A percentile compares a stretch with the other conserved stretches of the same genome.
Conservation (phyloP, 2,329 filamentous ascomycete species). For the Zymoseptoria ardabiliae region DNA sequence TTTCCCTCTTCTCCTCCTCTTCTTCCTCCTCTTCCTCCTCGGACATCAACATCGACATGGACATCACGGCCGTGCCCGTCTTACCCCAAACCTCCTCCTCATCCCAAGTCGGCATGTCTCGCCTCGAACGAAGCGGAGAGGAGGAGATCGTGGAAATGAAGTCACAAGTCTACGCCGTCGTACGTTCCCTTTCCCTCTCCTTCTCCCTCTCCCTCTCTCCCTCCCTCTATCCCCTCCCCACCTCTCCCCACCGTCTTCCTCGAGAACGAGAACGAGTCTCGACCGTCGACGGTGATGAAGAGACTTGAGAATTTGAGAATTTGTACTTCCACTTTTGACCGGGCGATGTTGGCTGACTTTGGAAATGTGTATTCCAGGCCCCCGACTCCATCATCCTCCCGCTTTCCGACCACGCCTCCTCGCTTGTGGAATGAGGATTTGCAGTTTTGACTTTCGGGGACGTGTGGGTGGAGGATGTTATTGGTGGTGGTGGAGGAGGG, state of each 20-base stretch:
- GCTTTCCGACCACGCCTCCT: constrained; percentile 47
- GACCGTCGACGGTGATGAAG: no score
- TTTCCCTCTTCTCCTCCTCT: constrained; percentile 19
- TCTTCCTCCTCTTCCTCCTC: constrained; percentile 34
- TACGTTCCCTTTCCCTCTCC: no score
- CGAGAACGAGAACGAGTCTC: no score
- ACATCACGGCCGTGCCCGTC: constrained; percentile 23
- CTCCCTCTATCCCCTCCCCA: no score
- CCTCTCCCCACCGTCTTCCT: no score
- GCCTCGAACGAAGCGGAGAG: constrained; percentile 14
- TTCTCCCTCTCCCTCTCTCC: no score
- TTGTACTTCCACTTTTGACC: no score
- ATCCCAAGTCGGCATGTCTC: constrained; percentile 10
- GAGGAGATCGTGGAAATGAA: constrained; percentile 39
- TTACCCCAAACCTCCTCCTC: constrained; percentile 17
- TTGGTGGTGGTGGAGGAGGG: background rate
- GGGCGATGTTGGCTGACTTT: background rate
- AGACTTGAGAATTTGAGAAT: no score
- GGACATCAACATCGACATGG: constrained; percentile 13
- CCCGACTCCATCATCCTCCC: constrained; percentile 45
- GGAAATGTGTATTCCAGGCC: constrained; percentile 21
- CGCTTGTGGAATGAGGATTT: constrained; percentile 43
- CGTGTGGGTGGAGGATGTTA: background rate
- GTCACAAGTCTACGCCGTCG: constrained; percentile 49
- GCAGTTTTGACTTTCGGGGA: constrained; percentile 49